Evolutionary conservation across 176 grass and related monocot species (phyloP).

Genomic region (Secale cereale): DNA sequence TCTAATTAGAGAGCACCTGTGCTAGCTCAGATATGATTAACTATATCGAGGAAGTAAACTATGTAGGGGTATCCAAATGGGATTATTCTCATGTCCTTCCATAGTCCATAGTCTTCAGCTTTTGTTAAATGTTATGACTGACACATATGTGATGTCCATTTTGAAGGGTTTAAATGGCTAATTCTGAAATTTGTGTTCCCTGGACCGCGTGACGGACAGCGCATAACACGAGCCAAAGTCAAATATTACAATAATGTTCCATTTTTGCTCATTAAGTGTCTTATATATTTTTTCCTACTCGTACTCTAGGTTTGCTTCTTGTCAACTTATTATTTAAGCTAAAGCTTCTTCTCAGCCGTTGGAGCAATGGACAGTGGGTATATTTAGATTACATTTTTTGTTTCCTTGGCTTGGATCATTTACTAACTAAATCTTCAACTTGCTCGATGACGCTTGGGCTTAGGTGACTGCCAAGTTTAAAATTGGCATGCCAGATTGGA

Average conservation of each 20-base stretch:
- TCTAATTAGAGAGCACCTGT: background rate
- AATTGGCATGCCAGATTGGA: background rate
- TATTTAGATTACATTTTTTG: background rate
- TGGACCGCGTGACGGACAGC: background rate
- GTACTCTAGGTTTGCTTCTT: background rate
- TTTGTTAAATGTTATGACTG: background rate
- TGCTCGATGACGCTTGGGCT: background rate
- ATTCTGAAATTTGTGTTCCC: background rate
- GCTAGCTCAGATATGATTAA: background rate
- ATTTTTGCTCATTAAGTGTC: background rate
- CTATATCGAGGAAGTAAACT: background rate
- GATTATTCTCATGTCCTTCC: conserved; percentile 25
- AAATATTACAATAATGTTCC: background rate
- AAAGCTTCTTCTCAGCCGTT: background rate
- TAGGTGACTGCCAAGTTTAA: background rate
- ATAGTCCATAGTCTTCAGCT: background rate
- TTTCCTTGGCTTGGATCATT: background rate
- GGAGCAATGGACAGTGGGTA: background rate
- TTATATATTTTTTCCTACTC: background rate
- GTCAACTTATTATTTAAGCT: conserved; percentile 4
- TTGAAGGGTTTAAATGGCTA: background rate
- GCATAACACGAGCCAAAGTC: background rate
- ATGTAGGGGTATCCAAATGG: background rate
- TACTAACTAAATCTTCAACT: background rate
- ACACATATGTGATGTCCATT: conserved; percentile 7